Evolutionary conservation across 2,329 filamentous ascomycete genomes (phyloP).

Genomic region (Colletotrichum sp.): DNA sequence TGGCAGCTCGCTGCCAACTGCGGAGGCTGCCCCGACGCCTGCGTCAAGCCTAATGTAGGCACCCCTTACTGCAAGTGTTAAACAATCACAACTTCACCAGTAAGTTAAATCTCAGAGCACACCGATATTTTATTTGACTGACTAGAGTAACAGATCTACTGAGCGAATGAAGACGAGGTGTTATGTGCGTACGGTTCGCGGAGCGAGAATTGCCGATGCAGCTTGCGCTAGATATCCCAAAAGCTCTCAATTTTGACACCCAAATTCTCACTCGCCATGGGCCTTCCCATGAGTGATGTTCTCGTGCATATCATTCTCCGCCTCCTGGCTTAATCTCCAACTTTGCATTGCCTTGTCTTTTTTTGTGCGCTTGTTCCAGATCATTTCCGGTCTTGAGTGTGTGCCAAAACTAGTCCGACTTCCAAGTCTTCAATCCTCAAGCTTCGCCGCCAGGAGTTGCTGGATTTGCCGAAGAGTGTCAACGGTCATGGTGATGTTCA

Average conservation of each 20-base stretch:
- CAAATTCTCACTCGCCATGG: neutral
- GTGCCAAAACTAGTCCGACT: neutral
- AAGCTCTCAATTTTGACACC: neutral
- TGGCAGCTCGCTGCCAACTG: neutral
- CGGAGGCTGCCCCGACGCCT: neutral
- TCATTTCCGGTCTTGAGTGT: neutral
- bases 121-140: neutral
- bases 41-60: neutral
- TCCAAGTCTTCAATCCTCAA: constrained; percentile 25
- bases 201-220: neutral
- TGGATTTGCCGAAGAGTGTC: constrained; percentile 31
- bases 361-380: neutral
- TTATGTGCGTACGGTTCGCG: neutral
- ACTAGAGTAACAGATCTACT: neutral
- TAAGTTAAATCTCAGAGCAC: neutral
- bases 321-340: neutral
- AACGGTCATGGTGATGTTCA: constrained; percentile 33
- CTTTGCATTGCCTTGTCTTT: neutral
- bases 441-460: constrained; percentile 21
- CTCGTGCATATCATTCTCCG: neutral
- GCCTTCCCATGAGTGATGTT: neutral
- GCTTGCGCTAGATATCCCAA: neutral
- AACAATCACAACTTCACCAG: neutral
- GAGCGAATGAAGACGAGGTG: neutral
- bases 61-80: neutral